These are phyloP conservation scores for Hippophae tibetana DNA, from an alignment of 306 rosid species.

Conservation along the genomic window DNA sequence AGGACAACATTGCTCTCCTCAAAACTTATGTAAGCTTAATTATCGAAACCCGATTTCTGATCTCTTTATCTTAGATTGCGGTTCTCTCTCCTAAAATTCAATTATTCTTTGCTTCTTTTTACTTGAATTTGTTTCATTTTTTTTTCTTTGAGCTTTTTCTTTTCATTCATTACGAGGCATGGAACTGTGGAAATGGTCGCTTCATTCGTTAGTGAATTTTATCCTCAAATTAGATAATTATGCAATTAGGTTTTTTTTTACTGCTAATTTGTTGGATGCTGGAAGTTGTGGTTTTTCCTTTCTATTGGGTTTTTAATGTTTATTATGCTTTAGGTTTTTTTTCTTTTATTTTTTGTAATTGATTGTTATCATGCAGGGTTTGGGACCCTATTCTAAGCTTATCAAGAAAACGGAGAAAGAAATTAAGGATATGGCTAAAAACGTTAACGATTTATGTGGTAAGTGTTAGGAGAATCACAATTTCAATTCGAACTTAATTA, in stretches of 20 bases:
- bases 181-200: too few species aligned
- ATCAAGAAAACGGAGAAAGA: conserved; percentile 87
- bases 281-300: not conserved
- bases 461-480: too few species aligned
- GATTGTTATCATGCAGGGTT: conserved; percentile 46
- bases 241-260: not conserved
- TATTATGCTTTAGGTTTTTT: not conserved
- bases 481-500: too few species aligned
- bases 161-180: too few species aligned
- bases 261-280: too few species aligned
- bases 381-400: conserved; percentile 82
- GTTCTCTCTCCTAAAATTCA: not conserved
- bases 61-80: not conserved
- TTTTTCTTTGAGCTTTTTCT: not conserved
- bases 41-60: not conserved
- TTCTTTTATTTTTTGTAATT: not conserved
- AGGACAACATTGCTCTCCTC: conserved; percentile 91
- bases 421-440: conserved; percentile 93
- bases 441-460: conserved; percentile 92
- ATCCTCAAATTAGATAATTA: not conserved
- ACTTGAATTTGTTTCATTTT: not conserved
- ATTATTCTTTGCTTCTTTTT: not conserved
- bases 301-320: not conserved
- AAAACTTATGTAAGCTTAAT: conserved; percentile 61
- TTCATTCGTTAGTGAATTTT: not conserved